Evolutionary conservation across 2,329 filamentous ascomycete species (phyloP), one percentile per base, ranked within the genome.

Genomic region (Cladophialophora chaetospira): DNA sequence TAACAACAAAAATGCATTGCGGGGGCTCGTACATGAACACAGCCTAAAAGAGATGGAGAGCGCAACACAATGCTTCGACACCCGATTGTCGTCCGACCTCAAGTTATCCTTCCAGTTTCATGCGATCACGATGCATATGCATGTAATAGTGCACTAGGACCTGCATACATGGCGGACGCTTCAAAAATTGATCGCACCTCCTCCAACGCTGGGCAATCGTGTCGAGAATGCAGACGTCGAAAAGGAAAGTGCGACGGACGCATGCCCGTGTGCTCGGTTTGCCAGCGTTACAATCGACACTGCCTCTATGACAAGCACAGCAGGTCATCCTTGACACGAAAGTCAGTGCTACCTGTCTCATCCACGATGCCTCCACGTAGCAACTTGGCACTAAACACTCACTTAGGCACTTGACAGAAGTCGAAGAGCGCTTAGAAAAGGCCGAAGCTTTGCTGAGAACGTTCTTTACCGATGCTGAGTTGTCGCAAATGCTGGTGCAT

Each of bases 231-330:
- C 31, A 33, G 55, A 3, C 47, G 61, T 11, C 55, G 61, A 29
- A 61, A 63, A 43, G 61, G 58, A 28, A 58, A 58, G 19, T 63
- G 61, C 43, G 61, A 63, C 15, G 58, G 52, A 4, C 48, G 54
- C 36, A 55, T 63, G 51, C 61, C 61, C 21, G 61, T 63, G 15
- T 63, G 61, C 48, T 63, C 61, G 9, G 49, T 61, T 23, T 63
- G 61, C 38, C 61, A 63, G 28, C 51, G 61, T 25, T 63, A 63
- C 52, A 63, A 61, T 42, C 54, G 61, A 40, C 61, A 63, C 36
- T 63, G 61, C 50, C 44, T 63, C 23, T 63, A 63, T 31, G 61
- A 63, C 48, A 63, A 63, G 35, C 61, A 63, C 47, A 63, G 61
- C 42, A 35, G 61, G 35, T 61, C 61, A 28, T 54, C 61, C 15